Evolutionary conservation across 495 filamentous ascomycete genomes (phyloP).

Genomic region (Lineolata rhizophorae): DNA sequence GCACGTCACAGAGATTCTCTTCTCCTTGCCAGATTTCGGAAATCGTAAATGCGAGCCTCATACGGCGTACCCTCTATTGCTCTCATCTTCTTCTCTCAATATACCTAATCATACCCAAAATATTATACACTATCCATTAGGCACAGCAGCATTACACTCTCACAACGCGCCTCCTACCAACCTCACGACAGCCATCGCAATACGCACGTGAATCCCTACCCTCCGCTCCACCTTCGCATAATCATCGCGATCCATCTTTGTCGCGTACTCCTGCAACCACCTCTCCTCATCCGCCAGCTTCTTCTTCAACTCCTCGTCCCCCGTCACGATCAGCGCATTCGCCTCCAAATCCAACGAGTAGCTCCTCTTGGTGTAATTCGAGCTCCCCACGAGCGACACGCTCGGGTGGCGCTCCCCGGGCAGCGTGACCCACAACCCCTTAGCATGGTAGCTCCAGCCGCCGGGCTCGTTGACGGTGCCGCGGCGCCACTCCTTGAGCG

Average conservation of each 20-base stretch:
- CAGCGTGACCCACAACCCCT: constrained; percentile 82
- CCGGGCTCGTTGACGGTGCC: constrained; percentile 58
- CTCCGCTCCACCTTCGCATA: constrained; percentile 58
- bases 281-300: constrained; percentile 55
- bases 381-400: constrained; percentile 68
- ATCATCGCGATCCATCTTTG: constrained; percentile 43
- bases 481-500: constrained; percentile 69
- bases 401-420: constrained; percentile 31
- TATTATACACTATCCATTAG: no score
- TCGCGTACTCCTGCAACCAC: constrained; percentile 54
- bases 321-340: constrained; percentile 65
- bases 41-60: no score
- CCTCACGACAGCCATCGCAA: constrained; percentile 65
- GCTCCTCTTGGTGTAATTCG: constrained; percentile 88
- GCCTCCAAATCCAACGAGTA: constrained; percentile 82
- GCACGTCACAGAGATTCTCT: no score
- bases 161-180: constrained; percentile 22
- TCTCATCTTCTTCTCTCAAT: no score
- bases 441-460: constrained; percentile 97
- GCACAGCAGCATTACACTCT: no score
- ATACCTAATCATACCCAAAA: no score
- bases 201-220: constrained; percentile 62
- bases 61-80: no score
- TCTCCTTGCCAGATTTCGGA: no score
- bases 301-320: constrained; percentile 47